Conservation (phyloP, 192 early-diverging fungal genomes). For the Paraglomus occultum region DNA sequence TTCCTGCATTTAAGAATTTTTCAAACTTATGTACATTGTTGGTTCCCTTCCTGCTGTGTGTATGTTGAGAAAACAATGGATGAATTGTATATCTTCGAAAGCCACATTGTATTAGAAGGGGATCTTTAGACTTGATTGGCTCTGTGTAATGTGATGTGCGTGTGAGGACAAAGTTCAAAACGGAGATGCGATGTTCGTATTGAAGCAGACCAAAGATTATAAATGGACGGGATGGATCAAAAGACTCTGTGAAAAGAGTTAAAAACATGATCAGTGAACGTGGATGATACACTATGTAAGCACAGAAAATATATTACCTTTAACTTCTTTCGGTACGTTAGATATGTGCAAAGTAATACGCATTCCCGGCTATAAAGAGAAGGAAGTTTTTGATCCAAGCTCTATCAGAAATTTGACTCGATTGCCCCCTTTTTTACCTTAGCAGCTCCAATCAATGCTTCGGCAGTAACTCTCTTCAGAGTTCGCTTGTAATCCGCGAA, state of each 20-base stretch:
- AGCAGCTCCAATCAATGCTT: constrained; percentile 44
- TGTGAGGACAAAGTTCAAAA: constrained; percentile 76
- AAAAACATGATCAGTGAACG: background rate
- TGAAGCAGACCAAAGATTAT: constrained; percentile 59
- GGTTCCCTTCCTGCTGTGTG: constrained; percentile 67
- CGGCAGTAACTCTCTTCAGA: constrained; percentile 67
- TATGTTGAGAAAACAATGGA: constrained; percentile 90
- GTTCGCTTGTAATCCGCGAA: constrained; percentile 87
- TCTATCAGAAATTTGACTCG: constrained; percentile 26
- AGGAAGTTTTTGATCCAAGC: constrained; percentile 35
- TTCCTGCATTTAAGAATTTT: constrained; percentile 79
- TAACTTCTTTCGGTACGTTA: constrained; percentile 62
- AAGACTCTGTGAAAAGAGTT: constrained; percentile 42
- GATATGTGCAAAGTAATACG: constrained; percentile 73
- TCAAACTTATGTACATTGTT: constrained; percentile 97
- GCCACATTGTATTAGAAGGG: constrained; percentile 81
- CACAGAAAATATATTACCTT: constrained; percentile 33
- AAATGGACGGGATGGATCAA: constrained; percentile 48
- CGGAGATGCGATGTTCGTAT: constrained; percentile 93
- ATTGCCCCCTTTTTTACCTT: background rate
- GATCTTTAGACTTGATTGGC: constrained; percentile 88
- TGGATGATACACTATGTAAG: background rate
- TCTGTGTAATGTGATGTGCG: constrained; percentile 73
- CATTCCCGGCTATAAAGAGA: constrained; percentile 59
- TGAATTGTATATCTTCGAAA: constrained; percentile 82